Evolutionary conservation across 305 asterid species (phyloP).

Genomic region (Euphrasia arctica): DNA sequence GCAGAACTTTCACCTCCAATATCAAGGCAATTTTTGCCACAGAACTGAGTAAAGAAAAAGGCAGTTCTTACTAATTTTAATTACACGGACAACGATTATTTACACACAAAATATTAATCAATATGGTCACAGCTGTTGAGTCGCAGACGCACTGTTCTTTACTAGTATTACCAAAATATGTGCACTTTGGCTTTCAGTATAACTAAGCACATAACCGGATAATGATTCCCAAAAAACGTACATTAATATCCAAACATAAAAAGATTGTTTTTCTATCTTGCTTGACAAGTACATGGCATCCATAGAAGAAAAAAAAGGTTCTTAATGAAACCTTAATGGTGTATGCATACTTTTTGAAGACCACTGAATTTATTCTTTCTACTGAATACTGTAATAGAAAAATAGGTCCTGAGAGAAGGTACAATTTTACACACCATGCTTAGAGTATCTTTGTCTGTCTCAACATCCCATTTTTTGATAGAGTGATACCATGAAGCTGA

Average conservation of each 20-base stretch:
- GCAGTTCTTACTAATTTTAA: not conserved
- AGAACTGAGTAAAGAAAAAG: slow-evolving; percentile 41
- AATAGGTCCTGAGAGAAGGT: not conserved
- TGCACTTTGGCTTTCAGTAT: too few species aligned
- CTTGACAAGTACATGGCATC: too few species aligned
- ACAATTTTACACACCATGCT: slow-evolving; percentile 50
- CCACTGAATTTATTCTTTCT: slow-evolving; percentile 1
- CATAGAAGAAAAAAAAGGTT: too few species aligned
- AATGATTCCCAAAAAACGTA: too few species aligned
- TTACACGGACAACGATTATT: slow-evolving; percentile 13
- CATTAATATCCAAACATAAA: too few species aligned
- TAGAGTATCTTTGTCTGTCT: slow-evolving; percentile 62
- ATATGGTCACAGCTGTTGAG: not conserved
- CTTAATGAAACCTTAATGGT: not conserved
- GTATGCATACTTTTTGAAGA: slow-evolving; percentile 8
- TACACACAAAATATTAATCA: not conserved
- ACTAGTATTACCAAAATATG: not conserved
- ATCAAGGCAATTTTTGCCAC: slow-evolving; percentile 86
- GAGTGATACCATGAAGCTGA: slow-evolving; percentile 98
- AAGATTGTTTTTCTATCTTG: too few species aligned
- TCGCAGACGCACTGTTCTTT: too few species aligned
- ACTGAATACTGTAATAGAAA: not conserved
- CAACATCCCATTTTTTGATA: slow-evolving; percentile 91
- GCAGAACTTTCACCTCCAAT: slow-evolving; percentile 93
- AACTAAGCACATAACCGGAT: too few species aligned